Base-by-base conservation (phyloP, 345 rosid species). In the Gossypium thurberi region DNA sequence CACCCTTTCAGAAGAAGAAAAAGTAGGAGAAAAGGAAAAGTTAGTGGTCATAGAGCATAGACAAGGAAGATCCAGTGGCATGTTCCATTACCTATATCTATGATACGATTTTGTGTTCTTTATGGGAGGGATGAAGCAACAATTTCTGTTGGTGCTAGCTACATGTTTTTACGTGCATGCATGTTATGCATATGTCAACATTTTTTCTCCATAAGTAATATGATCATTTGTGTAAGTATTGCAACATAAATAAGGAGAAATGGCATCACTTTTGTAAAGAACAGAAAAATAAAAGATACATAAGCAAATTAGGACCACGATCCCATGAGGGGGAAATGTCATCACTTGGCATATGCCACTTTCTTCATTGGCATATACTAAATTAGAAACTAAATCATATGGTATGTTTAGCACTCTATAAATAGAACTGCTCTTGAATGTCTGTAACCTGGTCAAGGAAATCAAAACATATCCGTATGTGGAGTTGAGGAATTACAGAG, bases 281-380 rank as follows among this genome's bases (percentile, higher is more conserved):
- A 67, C 13, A 67, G 57, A 55, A 33, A 33, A 33, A 28, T 28
- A 28, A 28, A 33, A 67, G 55, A 67, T 43, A 23, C 21, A 67
- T n/a, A 55, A 51, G 23, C 21, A 77, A 77, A 70, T 47, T 28
- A 74, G 83, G 86, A 76, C 83, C 86, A 78, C 76, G 11, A 23
- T 71, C 40, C 75, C 82, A 73, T 78, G 65, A 80, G 69, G 75
- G 76, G 58, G 65, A 61, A 69, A 66, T 51, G 68, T 52, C 76
- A 60, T 74, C 70, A 59, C 18, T 58, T 15, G 82, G 83, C 72
- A 76, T 83, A 80, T 80, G 78, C 83, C 52, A 51, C 37, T 65
- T 4, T 70, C 3, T 33, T 15, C 55, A 48, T 48, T 70, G 44
- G 80, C 80, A 74, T 59, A 65, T 80, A 40, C 21, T 14, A 47